Conservation (phyloP, 306 rosid genomes). For the Acacia confusa region DNA sequence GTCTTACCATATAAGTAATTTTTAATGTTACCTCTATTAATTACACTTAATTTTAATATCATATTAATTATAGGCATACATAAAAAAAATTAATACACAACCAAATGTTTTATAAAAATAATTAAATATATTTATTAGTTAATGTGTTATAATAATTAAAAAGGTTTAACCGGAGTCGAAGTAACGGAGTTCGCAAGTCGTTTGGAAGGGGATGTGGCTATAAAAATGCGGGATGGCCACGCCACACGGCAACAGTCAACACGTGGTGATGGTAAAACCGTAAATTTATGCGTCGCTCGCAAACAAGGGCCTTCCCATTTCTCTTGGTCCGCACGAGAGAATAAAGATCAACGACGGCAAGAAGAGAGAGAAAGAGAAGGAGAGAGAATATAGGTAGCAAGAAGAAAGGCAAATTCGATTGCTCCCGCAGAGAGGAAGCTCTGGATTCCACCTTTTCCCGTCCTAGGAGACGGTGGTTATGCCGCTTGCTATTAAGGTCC, state of each 20-base stretch:
- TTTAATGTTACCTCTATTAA: too few species aligned
- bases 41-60: too few species aligned
- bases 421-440: conserved; percentile 36
- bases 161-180: neutral
- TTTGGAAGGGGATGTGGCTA: neutral
- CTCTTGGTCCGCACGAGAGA: conserved; percentile 9
- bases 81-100: too few species aligned
- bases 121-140: too few species aligned
- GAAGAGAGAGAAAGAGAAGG: neutral
- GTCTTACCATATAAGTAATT: too few species aligned
- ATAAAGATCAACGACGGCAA: neutral
- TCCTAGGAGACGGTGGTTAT: conserved; percentile 70
- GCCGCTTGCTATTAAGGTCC: conserved; percentile 62
- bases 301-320: neutral
- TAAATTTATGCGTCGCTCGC: neutral
- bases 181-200: neutral
- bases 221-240: neutral
- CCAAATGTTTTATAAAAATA: too few species aligned
- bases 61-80: too few species aligned
- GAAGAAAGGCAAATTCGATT: neutral
- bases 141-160: too few species aligned
- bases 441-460: conserved; percentile 69
- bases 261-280: neutral
- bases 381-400: neutral
- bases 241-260: neutral